Percentiles rank a stretch among this genome's conserved stretches.
Evolutionary conservation across 768 basidiomycete genomes (phyloP).

Genomic region (Termitomyces sp.): DNA sequence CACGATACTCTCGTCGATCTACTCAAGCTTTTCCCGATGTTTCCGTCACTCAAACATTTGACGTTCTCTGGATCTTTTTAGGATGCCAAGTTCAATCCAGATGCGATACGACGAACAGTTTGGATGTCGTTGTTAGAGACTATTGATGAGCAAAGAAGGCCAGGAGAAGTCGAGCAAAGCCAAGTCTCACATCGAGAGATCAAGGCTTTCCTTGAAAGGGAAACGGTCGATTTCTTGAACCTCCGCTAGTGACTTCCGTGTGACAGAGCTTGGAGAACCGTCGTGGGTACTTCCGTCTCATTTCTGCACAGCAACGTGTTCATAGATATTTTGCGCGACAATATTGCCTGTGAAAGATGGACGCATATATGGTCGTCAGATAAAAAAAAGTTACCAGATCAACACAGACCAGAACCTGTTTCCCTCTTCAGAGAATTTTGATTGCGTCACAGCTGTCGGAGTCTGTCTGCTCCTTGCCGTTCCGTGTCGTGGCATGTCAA

Average conservation of each 20-base stretch:
- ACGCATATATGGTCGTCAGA: background rate
- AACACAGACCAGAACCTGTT: background rate
- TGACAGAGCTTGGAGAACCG: background rate
- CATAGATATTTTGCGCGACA: background rate
- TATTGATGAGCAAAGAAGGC: background rate
- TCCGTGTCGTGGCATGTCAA: background rate
- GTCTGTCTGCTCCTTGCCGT: background rate
- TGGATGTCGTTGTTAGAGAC: slow-evolving; percentile 4
- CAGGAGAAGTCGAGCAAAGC: background rate
- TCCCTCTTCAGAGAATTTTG: background rate
- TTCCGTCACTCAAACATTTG: background rate
- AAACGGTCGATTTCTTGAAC: background rate
- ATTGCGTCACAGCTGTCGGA: background rate
- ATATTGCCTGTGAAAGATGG: background rate
- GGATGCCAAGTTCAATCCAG: background rate
- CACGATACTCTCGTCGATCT: background rate
- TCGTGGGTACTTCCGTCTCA: background rate
- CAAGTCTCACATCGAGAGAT: background rate
- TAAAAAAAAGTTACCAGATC: background rate
- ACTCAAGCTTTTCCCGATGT: slow-evolving; percentile 1
- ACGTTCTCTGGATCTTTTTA: background rate
- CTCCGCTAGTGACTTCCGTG: background rate
- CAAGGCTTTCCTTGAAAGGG: background rate
- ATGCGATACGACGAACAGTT: background rate
- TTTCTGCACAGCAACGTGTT: too few species aligned